Base-by-base conservation (phyloP, 495 filamentous ascomycete species). In the Cercophora newfieldiana region DNA sequence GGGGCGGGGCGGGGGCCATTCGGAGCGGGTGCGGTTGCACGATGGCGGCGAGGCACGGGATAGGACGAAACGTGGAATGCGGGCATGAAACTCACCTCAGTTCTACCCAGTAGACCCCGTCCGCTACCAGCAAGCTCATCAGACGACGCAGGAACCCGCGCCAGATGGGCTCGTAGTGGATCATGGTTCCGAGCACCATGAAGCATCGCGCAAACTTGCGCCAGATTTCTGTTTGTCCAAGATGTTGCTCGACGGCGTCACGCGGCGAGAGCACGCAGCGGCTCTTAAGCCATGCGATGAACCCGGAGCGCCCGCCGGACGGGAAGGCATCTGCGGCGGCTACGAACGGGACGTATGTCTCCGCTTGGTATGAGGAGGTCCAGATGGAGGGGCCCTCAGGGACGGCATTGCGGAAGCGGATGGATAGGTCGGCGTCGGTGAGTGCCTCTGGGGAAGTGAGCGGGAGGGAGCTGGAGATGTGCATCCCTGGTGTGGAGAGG, bases 61-160 rank as follows among this genome's bases (percentile, higher is more conserved):
- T 8, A 19, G 14, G 26, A 19, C 54, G 25, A 30, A 29, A 64
- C 29, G 30, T 1, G 55, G 49, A 65, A 57, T 48, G 58, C 14
- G 55, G 8, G 24, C 58, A n/a, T n/a, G 19, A 33, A n/a, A 54
- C 58, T 54, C 50, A 77, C 69, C 87, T 76, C 19, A 91, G 65
- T 70, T 98, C 94, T 4, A 89, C 88, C 83, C 93, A 97, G 68
- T 81, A 84, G 25, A 97, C 83, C 1, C 92, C 91, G 75, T 99
- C 94, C 1, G 84, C 86, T 7, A 86, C 78, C 6, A 97, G 75
- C 24, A 90, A 80, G 16, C 79, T 77, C 68, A 95, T 83, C 68
- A 97, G 78, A 2, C 85, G 82, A 16, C 81, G 83, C 66, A 97
- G 76, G 69, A 91, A 94, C 26, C 80, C 79, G 25, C 92, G 88